Evolutionary conservation across 805 yeast species (phyloP), one percentile per base, ranked within the genome.

Genomic region (Candida ovalis): DNA sequence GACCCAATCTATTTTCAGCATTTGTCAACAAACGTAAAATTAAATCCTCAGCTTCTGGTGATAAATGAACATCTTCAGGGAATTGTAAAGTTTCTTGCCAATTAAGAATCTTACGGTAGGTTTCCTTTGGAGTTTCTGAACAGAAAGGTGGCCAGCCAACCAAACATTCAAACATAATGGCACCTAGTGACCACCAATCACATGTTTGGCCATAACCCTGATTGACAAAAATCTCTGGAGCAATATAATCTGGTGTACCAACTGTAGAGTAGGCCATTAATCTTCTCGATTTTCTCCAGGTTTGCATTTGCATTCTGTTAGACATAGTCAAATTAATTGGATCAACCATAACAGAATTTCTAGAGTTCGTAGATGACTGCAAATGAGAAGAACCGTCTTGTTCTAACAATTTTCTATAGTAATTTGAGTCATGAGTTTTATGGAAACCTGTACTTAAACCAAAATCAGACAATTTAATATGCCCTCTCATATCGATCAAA

Each of bases 71-170:
- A 58, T 90, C 97, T 54, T 89, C 96, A 1, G 97, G 97, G 60
- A 90, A 86, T 49, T 81, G 84, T 60, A 90, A 71, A 1, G 95
- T 82, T 62, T 90, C 95, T 61, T 84, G 88, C 91, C 96, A 90
- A 66, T 88, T 88, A 63, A 90, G 75, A 60, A 90, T 90, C 76
- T 91, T 90, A 47, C 91, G 78, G 67, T 90, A 90, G 0, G 97
- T 90, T 57, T 90, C 97, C 52, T 88, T 96, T 10, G 96, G 96
- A 10, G 96, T 87, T 61, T 90, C 97, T 0, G 94, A 84, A 70
- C 97, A 90, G 67, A 90, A 90, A 42, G 97, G 97, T 23, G 97
- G 97, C 96, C 96, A 90, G 28, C 97, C 97, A 51, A 90, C 87
- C 52, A 90, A 72, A 71, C 97, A 90, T 74, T 90, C 97, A 68